phyloP scores from a whole-genome alignment of 2,329 filamentous ascomycete species.

The Neofusicoccum laricinum region DNA sequence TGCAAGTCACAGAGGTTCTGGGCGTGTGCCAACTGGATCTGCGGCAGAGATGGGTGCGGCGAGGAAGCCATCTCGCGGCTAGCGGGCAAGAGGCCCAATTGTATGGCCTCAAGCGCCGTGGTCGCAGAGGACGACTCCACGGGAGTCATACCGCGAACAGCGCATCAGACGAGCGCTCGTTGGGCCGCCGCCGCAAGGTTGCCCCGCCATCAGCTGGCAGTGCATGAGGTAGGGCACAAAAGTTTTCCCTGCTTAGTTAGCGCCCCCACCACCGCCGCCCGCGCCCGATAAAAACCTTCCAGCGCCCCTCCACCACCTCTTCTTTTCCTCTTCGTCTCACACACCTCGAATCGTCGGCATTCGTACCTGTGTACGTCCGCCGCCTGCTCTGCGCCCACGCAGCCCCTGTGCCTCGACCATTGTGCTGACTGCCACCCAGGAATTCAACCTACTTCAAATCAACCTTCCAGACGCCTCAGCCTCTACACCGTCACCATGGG shows the following conservation, averaged over 20 bases:
- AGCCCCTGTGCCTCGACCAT: background rate
- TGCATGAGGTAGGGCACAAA: conserved; percentile 14
- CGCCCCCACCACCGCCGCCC: conserved; percentile 17
- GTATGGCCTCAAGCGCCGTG: background rate
- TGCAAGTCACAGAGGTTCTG: conserved; percentile 14
- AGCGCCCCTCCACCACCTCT: conserved; percentile 16
- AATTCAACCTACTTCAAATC: conserved; percentile 31
- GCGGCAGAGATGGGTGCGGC: conserved; percentile 1
- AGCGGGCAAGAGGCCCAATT: conserved; percentile 13
- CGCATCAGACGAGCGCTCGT: conserved; percentile 16
- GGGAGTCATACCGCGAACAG: conserved; percentile 15
- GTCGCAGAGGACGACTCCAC: conserved; percentile 5
- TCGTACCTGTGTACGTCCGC: conserved; percentile 22
- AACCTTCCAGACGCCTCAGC: conserved; percentile 25
- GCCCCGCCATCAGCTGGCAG: conserved; percentile 12
- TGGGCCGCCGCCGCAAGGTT: conserved; percentile 12
- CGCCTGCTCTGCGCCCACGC: background rate
- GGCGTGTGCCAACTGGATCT: conserved; percentile 14
- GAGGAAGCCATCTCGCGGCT: conserved; percentile 7
- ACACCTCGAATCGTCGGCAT: conserved; percentile 27
- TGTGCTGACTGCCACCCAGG: conserved; percentile 16
- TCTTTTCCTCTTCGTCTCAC: conserved; percentile 18
- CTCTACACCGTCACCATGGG: conserved; percentile 57
- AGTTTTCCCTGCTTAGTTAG: conserved; percentile 18
- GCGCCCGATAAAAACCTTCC: conserved; percentile 17